Base-by-base conservation (phyloP, 768 basidiomycete species). In the Phaeolepiota aurea region DNA sequence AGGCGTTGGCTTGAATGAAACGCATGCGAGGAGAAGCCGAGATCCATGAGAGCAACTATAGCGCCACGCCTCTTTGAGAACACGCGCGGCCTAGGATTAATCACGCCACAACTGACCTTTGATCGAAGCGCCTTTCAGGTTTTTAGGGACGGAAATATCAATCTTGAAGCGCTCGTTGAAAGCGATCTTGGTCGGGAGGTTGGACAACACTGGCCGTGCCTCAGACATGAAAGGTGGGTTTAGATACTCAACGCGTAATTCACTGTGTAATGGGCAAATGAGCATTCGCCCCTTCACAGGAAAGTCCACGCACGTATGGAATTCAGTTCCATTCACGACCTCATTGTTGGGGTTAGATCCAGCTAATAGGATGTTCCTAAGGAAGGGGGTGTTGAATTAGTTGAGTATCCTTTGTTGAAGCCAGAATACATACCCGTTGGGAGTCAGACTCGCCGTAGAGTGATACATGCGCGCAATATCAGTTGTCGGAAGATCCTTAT, bases 391-490 rank as follows among this genome's bases (percentile, higher is more conserved):
- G 22, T 40, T 32, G 21, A 67, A n/a, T n/a, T 42, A 33, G 35
- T 32, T 14, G 33, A 7, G 38, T 19, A 3, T 15, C 22, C 11
- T 10, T 18, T 34, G 37, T 31, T 57, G 43, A 68, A 49, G 50
- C 7, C 7, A 22, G 12, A 19, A 20, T 13, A 68, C 59, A 28
- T 61, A 70, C 48, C 75, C 76, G 45, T 72, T 71, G 15, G 74
- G 71, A 12, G 77, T 69, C 47, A 80, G 61, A 23, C 72, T 74
- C 10, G 71, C 75, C 4, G 66, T 65, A 1, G 78, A 79, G 56
- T 82, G 80, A 61, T 82, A 82, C 58, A 82, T 37, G 11, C 79
- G 61, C 37, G 76, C 68, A 45, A 79, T 66, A 31, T 56, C 44
- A 2, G 63, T 60, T 9, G 61, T 57, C 16, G 68, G 64, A 40